Conservation (phyloP, 2,329 filamentous ascomycete genomes). For the Teratosphaeria gauchensis region DNA sequence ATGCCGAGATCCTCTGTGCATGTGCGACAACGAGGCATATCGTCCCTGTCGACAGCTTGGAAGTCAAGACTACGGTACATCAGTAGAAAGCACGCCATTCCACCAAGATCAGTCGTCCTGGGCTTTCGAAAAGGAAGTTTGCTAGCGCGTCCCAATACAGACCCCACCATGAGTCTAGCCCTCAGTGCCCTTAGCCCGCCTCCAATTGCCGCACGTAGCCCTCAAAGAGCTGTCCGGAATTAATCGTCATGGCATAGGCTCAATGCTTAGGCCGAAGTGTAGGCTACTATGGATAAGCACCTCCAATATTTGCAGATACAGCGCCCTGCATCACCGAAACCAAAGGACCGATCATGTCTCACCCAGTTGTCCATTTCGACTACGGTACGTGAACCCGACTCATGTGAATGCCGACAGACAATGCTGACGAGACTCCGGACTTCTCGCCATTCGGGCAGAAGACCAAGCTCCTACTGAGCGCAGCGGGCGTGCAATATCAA, state of each 20-base stretch:
- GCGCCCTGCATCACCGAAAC: not conserved
- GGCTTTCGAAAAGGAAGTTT: not conserved
- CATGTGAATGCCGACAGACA: not conserved
- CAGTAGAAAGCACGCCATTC: not conserved
- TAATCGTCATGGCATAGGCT: not conserved
- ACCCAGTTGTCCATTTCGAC: conserved; percentile 20
- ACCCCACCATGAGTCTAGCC: not conserved
- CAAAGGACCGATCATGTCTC: conserved; percentile 5
- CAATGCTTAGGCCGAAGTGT: not conserved
- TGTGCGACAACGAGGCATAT: not conserved
- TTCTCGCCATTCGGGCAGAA: conserved; percentile 23
- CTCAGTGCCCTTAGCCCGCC: not conserved
- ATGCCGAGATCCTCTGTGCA: not conserved
- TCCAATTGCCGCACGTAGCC: not conserved
- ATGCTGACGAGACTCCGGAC: conserved; percentile 14
- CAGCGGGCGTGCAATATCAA: conserved; percentile 14
- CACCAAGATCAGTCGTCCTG: not conserved
- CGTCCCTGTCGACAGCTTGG: not conserved
- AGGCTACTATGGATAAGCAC: not conserved
- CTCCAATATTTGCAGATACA: not conserved
- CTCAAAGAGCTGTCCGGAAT: not conserved
- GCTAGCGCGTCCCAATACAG: not conserved
- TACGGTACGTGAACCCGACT: conserved; percentile 12
- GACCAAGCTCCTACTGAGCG: conserved; percentile 18
- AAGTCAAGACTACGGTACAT: not conserved